Evolutionary conservation across 2,329 filamentous ascomycete species (phyloP), one percentile per base, ranked within the genome.

Genomic region (Geoglossum cookeanum): DNA sequence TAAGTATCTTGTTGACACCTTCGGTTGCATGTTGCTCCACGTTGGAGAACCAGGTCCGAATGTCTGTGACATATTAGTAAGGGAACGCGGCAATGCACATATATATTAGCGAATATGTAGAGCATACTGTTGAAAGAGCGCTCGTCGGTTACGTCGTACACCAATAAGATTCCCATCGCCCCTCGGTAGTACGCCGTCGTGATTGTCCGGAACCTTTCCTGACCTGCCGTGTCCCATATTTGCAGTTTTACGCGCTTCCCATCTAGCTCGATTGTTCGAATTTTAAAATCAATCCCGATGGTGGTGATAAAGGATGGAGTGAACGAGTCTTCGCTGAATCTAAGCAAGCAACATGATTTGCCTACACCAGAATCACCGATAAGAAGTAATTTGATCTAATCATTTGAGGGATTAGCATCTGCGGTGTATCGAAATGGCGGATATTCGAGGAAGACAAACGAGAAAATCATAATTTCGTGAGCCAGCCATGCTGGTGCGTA

Each of bases 281-380:
- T 98, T 80, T 98, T 98, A 78, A 98, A 98, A 75, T 98, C 92
- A 76, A 98, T 97, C 65, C 92, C 92, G 73, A 98, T 98, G 61
- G 92, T 98, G 61, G 90, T 95, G 77, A 96, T 96, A 78, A 95
- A 96, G 65, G 88, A 94, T 48, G 90, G 90, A 56, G 90, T 96
- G 75, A 95, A 96, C 52, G 87, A 94, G 77, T 96, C 90, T 75
- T 96, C 90, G 73, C 88, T 94, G 77, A 96, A 96, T 65, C 90
- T 87, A 68, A 96, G 77, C 70, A 96, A 79, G 74, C 90, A 95
- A 82, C 90, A 96, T 64, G 90, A 96, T 75, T 96, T 96, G 71
- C 90, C 90, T 61, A 96, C 90, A 68, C 90, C 90, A 55, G 89
- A 95, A 77, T 96, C 90, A 71, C 90, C 90, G 72, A 96, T 96